Percentiles rank a stretch among this genome's conserved stretches.
phyloP scores from a whole-genome alignment of 208 protist genomes.

The Leishmania mexicana region DNA sequence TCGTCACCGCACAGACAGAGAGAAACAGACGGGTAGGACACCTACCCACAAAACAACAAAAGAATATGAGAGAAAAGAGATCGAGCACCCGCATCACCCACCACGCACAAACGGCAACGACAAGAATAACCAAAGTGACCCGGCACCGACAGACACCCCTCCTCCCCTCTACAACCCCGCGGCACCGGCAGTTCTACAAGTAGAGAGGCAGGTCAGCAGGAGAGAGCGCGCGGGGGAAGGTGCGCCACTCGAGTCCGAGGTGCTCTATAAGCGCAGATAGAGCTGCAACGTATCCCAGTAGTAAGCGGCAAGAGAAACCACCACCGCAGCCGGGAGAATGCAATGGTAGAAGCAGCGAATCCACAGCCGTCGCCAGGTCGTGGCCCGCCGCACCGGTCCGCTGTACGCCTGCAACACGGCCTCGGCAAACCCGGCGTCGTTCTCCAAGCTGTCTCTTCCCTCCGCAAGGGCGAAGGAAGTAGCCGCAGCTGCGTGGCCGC shows the following conservation, averaged over 20 bases:
- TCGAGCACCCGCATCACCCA: not conserved
- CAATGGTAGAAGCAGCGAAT: constrained; percentile 23
- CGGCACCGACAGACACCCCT: not conserved
- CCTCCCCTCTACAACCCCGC: not conserved
- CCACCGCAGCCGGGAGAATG: constrained; percentile 1
- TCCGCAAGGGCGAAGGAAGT: not conserved
- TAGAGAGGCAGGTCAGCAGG: not conserved
- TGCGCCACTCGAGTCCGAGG: not conserved
- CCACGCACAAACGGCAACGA: not conserved
- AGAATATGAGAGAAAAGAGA: not conserved
- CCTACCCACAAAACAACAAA: not conserved
- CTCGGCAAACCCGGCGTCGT: not conserved
- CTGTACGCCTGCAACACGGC: not conserved
- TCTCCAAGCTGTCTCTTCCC: not conserved
- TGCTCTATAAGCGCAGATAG: not conserved
- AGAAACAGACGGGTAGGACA: not conserved
- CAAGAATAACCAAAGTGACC: not conserved
- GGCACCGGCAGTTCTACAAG: not conserved
- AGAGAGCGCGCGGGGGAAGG: not conserved
- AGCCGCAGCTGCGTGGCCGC: not conserved
- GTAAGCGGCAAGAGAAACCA: not conserved
- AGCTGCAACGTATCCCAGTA: not conserved
- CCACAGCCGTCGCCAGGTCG: constrained; percentile 16
- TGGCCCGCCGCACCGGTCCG: constrained; percentile 7
- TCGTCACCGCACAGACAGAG: not conserved